These are phyloP conservation scores for Hagleromyces aurorensis DNA, from an alignment of 805 yeast genomes.

Conservation along the genomic window DNA sequence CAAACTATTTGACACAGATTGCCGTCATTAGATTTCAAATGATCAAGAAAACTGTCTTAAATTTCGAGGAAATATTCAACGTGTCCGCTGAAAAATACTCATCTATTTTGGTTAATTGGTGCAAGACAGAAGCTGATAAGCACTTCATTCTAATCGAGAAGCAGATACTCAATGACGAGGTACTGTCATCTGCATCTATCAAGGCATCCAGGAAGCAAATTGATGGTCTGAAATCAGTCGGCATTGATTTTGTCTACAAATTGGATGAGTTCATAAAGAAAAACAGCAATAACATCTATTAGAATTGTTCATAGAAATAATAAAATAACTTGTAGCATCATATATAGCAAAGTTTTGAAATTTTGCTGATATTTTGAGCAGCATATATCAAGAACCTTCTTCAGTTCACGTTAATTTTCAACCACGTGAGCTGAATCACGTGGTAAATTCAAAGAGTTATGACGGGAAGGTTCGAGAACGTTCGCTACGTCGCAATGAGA, in stretches of 20 bases:
- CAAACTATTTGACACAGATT: constrained; percentile 54
- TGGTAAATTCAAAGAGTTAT: too few species aligned
- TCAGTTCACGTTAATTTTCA: too few species aligned
- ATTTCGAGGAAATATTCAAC: constrained; percentile 47
- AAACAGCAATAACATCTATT: constrained; percentile 14
- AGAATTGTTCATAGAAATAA: too few species aligned
- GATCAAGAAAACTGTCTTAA: constrained; percentile 47
- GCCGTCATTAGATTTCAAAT: constrained; percentile 56
- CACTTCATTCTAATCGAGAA: constrained; percentile 55
- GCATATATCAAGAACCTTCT: too few species aligned
- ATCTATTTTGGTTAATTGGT: constrained; percentile 72
- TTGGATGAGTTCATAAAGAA: constrained; percentile 36
- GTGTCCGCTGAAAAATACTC: constrained; percentile 30
- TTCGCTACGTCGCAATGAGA: too few species aligned
- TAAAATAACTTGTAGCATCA: too few species aligned
- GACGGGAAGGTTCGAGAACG: too few species aligned
- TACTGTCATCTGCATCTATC: constrained; percentile 43
- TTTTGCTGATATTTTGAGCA: too few species aligned
- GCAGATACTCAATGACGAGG: constrained; percentile 57
- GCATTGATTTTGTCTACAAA: constrained; percentile 68
- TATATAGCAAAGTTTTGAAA: too few species aligned
- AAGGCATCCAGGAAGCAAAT: constrained; percentile 56
- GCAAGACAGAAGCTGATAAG: constrained; percentile 51
- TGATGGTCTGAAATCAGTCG: constrained; percentile 50
- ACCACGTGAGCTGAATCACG: too few species aligned